A percentile compares a stretch with the other conserved stretches of the same genome.
Evolutionary conservation across 179 eudicot genomes (phyloP).

Genomic region (Vitellaria paradoxa): DNA sequence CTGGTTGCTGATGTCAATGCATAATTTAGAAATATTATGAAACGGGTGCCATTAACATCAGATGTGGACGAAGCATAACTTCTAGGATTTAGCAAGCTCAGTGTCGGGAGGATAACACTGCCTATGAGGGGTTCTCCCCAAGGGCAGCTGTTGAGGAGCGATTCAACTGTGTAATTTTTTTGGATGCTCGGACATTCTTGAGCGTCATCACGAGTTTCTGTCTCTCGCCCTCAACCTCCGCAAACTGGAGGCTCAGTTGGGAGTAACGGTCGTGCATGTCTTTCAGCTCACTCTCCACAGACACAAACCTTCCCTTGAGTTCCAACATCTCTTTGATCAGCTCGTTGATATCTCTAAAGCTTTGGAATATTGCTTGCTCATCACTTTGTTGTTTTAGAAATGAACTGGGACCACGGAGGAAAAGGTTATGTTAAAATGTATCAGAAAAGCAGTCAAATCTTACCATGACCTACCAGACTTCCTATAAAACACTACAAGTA

Average conservation of each 20-base stretch:
- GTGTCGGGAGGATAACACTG: background rate
- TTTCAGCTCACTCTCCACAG: slow-evolving; percentile 66
- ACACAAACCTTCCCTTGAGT: slow-evolving; percentile 57
- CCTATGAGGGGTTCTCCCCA: slow-evolving; percentile 14
- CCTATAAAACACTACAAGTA: too few species aligned
- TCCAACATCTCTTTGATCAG: slow-evolving; percentile 84
- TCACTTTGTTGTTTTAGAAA: slow-evolving; percentile 85
- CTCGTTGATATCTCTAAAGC: slow-evolving; percentile 92
- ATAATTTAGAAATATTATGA: background rate
- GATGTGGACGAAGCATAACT: background rate
- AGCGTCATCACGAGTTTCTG: slow-evolving; percentile 82
- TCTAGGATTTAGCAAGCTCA: background rate
- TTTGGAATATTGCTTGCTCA: slow-evolving; percentile 82
- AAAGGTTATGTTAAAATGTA: background rate
- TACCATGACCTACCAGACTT: background rate
- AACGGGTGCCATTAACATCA: background rate
- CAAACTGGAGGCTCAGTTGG: slow-evolving; percentile 81
- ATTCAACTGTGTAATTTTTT: slow-evolving; percentile 24
- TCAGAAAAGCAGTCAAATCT: background rate
- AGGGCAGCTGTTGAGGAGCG: slow-evolving; percentile 27
- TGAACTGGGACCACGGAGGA: slow-evolving; percentile 47
- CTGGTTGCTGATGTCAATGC: background rate
- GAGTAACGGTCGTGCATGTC: slow-evolving; percentile 94
- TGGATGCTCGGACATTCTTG: slow-evolving; percentile 65
- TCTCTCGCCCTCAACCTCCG: slow-evolving; percentile 98